Evolutionary conservation across 2,329 filamentous ascomycete species (phyloP), one percentile per base, ranked within the genome.

Genomic region (Aureobasidium lini): DNA sequence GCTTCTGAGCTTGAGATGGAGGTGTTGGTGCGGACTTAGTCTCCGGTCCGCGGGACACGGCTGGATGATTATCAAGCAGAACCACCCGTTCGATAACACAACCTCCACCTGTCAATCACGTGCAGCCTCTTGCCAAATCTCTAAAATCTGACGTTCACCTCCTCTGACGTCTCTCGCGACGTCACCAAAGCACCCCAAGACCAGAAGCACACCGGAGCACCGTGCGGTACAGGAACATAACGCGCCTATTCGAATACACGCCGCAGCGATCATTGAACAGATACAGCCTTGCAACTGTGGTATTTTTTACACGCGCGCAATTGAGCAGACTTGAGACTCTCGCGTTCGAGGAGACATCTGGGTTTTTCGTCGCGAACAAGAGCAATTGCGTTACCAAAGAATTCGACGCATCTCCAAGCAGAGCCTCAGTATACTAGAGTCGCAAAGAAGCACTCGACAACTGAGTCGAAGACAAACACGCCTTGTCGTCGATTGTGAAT

Each of bases 191-290:
- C 37, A 34, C 28, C 40, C 49, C 16, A 18, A 37, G 37, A 54
- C 8, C 34, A 52, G 31, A 18, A 52, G 34, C 16, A 34, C 49
- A 18, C 23, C 23, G 23, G 23, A 43, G 39, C 28, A 34, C 52
- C 52, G 52, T 56, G 52, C 52, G 31, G 40, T 37, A 56, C 52
- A 56, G 52, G 40, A 56, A 56, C 52, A n/a, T 31, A 44, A 56
- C 52, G 52, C 52, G 52, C 40, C 40, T 36, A 32, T 44, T 46
- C 52, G 40, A 46, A 29, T 16, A 34, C 31, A 44, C 52, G 52
- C 40, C 11, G 52, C 52, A 56, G 52, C 40, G 40, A 56, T 56
- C 52, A 18, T 32, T 43, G 16, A 34, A 43, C 29, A 29, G 28
- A 54, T 54, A 31, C 28, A 54, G 50, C 50, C 3, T 54, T 28